These are phyloP conservation scores for Pseudocercospora cruenta DNA, from an alignment of 2,329 filamentous ascomycete species.

Conservation along the genomic window DNA sequence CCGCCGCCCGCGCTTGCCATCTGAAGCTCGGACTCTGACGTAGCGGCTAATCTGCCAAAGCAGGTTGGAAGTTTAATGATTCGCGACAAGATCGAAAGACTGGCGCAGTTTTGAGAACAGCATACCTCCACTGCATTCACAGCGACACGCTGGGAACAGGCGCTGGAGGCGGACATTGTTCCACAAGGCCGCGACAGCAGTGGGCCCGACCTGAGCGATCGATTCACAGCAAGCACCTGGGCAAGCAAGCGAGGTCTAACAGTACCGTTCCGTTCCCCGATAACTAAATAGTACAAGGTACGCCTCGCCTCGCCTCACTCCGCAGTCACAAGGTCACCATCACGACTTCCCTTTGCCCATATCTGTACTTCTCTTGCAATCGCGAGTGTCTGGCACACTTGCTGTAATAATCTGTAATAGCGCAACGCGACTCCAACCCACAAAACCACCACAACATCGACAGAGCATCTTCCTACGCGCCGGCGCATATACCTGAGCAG, in stretches of 20 bases:
- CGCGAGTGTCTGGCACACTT: constrained; percentile 22
- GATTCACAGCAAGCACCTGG: not conserved
- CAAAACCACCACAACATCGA: constrained; percentile 5
- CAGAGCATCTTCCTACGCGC: not conserved
- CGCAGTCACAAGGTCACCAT: not conserved
- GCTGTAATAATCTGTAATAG: not conserved
- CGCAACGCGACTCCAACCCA: not conserved
- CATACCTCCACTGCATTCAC: not conserved
- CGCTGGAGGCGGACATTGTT: not conserved
- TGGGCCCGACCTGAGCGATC: not conserved
- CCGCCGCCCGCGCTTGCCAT: constrained; percentile 6
- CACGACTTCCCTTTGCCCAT: not conserved
- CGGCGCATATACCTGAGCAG: not conserved
- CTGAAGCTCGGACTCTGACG: constrained; percentile 4
- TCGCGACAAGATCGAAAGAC: not conserved
- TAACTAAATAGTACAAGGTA: not conserved
- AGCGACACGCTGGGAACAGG: constrained; percentile 3
- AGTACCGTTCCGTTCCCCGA: not conserved
- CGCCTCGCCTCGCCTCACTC: constrained; percentile 9
- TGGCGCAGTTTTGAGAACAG: not conserved
- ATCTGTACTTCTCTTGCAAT: constrained; percentile 1
- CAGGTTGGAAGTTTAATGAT: constrained; percentile 10
- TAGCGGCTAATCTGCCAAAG: constrained; percentile 1
- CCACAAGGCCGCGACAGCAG: constrained; percentile 1
- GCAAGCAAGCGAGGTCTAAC: not conserved